Evolutionary conservation across 108 stramenopile species (phyloP), one percentile per base, ranked within the genome.

Genomic region (Conticribra weissflogii): DNA sequence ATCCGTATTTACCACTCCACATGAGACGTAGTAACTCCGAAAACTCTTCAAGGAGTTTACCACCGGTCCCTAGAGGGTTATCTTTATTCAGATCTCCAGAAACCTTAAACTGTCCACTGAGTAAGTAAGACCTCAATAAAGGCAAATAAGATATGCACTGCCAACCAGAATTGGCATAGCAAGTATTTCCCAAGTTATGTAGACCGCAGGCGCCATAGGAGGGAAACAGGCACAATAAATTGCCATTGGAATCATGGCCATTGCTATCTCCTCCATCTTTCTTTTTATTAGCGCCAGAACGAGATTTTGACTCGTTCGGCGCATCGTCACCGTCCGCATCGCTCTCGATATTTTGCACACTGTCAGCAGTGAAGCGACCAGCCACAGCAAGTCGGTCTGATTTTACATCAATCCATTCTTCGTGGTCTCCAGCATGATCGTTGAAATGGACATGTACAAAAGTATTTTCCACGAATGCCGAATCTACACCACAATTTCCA

Each of bases 51-150:
- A 96, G 85, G 34, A 98, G 71, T 70, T 86, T 88, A 28, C 98
- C 98, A 18, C 92, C 94, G 1, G 96, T 96, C 2, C 98, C 97
- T 16, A 97, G 75, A 3, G 97, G 96, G 74, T 98, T 98, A 71
- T 95, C 93, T 70, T 70, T 85, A 80, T 98, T 98, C 7, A 98
- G 55, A 49, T 98, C 98, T 31, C 83, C 86, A 24, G 68, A 71
- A 9, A 87, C 56, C 72, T 85, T 88, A 74, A 83, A 96, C 59
- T 87, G 89, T 19, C 75, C 83, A 55, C 84, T 87, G 15, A 98
- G 78, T 53, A 98, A 68, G 71, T 96, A 97, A 17, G 96, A 73
- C 47, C 96, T 78, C 24, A 98, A 52, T 16, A 96, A 64, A 2
- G 96, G 97, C 69, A 96, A 65, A 80, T 96, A 94, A 22, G 86